Percentiles rank a stretch among this genome's conserved stretches.
Evolutionary conservation across 2,329 filamentous ascomycete genomes (phyloP).

Genomic region (Pestalotiopsis sp.): DNA sequence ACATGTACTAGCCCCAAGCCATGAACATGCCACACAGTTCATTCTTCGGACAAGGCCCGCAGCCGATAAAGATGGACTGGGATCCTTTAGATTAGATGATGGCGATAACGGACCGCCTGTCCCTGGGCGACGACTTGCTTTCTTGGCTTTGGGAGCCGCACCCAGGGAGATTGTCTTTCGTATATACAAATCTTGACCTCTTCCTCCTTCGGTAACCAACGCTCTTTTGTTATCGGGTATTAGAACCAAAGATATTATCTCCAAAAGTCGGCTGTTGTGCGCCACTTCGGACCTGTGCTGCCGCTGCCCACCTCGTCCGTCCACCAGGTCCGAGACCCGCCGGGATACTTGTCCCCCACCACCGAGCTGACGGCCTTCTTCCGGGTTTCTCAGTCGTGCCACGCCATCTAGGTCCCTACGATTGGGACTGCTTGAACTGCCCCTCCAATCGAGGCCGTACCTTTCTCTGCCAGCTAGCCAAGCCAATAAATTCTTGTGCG

Average conservation of each 20-base stretch:
- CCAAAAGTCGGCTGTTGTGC: not conserved
- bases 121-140: not conserved
- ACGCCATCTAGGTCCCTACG: not conserved
- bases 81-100: conserved; percentile 5
- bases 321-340: not conserved
- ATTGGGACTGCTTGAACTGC: not conserved
- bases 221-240: not conserved
- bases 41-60: not conserved
- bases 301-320: not conserved
- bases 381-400: not conserved
- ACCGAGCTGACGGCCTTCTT: not conserved
- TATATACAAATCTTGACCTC: not conserved
- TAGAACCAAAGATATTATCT: not conserved
- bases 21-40: not conserved
- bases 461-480: not conserved
- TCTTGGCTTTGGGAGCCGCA: not conserved
- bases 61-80: not conserved
- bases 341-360: not conserved
- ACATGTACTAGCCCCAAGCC: not conserved
- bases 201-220: not conserved
- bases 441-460: not conserved
- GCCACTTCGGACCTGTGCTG: not conserved
- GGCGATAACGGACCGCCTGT: conserved; percentile 1
- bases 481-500: too few relatives aligned
- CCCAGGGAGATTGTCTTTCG: not conserved